phyloP scores from a whole-genome alignment of 768 basidiomycete genomes.

The Tephrocybe sp. region DNA sequence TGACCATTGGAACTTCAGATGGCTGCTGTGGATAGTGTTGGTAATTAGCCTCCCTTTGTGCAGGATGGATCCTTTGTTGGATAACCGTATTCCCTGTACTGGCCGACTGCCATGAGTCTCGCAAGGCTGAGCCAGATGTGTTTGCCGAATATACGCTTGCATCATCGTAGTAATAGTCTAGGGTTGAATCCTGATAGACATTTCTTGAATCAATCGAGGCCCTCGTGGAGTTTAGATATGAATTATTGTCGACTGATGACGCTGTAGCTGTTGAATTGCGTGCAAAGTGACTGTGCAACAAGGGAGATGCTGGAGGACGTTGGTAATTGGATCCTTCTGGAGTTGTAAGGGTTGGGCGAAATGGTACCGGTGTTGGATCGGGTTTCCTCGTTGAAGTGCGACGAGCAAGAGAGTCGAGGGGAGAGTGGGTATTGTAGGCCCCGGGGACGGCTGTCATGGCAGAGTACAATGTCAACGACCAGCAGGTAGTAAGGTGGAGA shows the following conservation, averaged over 20 bases:
- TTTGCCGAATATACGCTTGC: slow-evolving; percentile 41
- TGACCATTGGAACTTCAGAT: slow-evolving; percentile 45
- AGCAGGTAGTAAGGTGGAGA: background rate
- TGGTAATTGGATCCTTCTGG: slow-evolving; percentile 12
- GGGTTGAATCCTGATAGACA: slow-evolving; percentile 28
- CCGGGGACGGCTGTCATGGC: slow-evolving; percentile 10
- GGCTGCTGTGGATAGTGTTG: slow-evolving; percentile 7
- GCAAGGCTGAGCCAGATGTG: slow-evolving; percentile 26
- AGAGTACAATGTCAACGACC: background rate
- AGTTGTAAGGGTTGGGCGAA: slow-evolving; percentile 9
- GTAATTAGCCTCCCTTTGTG: background rate
- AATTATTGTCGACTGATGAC: slow-evolving; percentile 35
- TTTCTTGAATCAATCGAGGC: slow-evolving; percentile 26
- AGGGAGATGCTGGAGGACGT: slow-evolving; percentile 33
- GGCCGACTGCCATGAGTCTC: slow-evolving; percentile 41
- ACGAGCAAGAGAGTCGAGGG: slow-evolving; percentile 56
- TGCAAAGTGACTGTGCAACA: slow-evolving; percentile 47
- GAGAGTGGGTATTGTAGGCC: slow-evolving; percentile 40
- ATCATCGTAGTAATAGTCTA: slow-evolving; percentile 35
- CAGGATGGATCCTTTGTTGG: background rate
- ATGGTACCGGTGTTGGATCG: slow-evolving; percentile 8
- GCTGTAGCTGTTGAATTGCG: slow-evolving; percentile 40
- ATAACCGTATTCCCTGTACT: slow-evolving; percentile 11
- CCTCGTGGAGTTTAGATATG: slow-evolving; percentile 29
- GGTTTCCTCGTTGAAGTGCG: slow-evolving; percentile 47